Evolutionary conservation across 129 eudicot genomes (phyloP), one percentile per base, ranked within the genome.

Genomic region (Rutidosis leptorrhynchoides): DNA sequence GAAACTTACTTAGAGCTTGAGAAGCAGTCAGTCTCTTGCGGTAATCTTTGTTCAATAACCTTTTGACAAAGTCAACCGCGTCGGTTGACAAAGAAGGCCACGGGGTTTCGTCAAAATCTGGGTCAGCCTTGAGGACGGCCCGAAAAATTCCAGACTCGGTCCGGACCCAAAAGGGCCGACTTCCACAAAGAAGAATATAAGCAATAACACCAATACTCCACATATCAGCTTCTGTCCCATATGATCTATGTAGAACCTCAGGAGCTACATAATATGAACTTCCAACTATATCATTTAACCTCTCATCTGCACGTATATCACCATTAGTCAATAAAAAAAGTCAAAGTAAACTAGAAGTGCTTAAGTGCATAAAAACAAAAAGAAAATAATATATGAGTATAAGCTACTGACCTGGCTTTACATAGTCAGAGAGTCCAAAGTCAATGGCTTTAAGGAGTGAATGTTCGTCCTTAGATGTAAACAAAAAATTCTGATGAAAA

Each of bases 171-270:
- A 94, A 94, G 19, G 99, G 99, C 19, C 99, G 83, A 73, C 99
- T 94, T 45, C 99, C 99, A 72, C 99, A 94, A 30, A 94, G 74
- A 73, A 94, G 94, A 82, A 94, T 94, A 64, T 94, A 94, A 48
- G 97, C 97, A 82, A 94, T 94, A 67, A 94, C 99, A 65, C 99
- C 99, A 64, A 94, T 89, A 72, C 99, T 94, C 99, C 99, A 94
- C 99, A 94, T 94, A 77, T 94, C 99, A 29, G 97, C 99, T 73
- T 94, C 99, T 0, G 99, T 86, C 64, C 99, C 99, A 59, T 94
- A 94, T 4, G 99, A 86, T 81, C 99, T 79, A 67, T 94, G 99
- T 57, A 94, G 80, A 75, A 94, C 99, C 78, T 94, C 99, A 33
- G 99, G 99, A 73, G 99, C 99, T 57, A 94, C 99, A 76, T 94